Base-by-base conservation (phyloP, 164 flowering plant species). In the Tetracentron sinense region DNA sequence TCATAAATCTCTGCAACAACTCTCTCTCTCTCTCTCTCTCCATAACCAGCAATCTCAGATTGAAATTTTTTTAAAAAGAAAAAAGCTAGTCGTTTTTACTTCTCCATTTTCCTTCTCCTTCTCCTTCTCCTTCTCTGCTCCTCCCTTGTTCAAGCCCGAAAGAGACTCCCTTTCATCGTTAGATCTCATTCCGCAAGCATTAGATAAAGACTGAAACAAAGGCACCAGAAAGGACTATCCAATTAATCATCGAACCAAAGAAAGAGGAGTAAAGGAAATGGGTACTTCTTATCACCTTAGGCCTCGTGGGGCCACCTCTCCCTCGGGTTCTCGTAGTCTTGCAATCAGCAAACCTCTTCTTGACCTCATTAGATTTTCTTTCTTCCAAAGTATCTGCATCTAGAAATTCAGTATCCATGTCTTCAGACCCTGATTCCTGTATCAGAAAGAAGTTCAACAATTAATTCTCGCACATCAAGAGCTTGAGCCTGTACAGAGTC, bases 101-200 rank as follows among this genome's bases (percentile, higher is more conserved):
- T 56, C 52, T n/a, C 15, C 53, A 33, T 30, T 61, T 58, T 46
- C 60, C 52, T 67, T 38, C 20, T 60, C n/a, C n/a, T n/a, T 33
- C 38, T 33, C 8, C 38, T 33, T 8, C 69, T n/a, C 16, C 54
- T 38, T 33, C 38, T 33, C 38, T 33, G 4, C 38, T 33, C 38
- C 69, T n/a, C 16, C 54, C 14, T 15, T 19, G 17, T 22, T 55
- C n/a, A 56, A 54, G 26, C 22, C 58, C 21, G 22, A 54, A 48
- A 49, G 31, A 48, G 56, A 31, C 28, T 46, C 51, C 19, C 25
- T 54, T 31, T 48, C 54, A 62, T 62, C 56, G 33, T 62, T 51
- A 16, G 15, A 27, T 61, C 31, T 61, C 42, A 44, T 50, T 50
- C 64, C 49, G 47, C 77, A 74, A 69, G 65, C 58, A 61, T 65